Evolutionary conservation across 768 basidiomycete genomes (phyloP), one percentile per base, ranked within the genome.

Genomic region (Phlebiopsis flavidoalba): DNA sequence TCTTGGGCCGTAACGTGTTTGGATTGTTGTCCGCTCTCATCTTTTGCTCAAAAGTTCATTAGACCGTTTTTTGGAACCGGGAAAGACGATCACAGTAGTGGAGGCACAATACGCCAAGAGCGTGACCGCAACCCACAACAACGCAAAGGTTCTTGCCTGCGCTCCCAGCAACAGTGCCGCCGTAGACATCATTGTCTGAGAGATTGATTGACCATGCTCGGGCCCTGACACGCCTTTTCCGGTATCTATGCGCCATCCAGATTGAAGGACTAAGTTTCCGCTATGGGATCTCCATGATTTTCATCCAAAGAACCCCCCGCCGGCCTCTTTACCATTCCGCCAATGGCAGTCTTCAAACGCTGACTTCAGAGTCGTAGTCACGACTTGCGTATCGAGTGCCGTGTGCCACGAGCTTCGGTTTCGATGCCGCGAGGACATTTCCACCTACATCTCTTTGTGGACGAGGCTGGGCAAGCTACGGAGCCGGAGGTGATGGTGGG

Each of bases 401-500:
- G 78, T 86, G 45, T 74, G 77, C 1, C 76, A 77, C 24, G 82
- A n/a, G 81, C 0, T 76, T 87, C 43, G 86, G 87, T 0, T 75
- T 89, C n/a, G n/a, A n/a, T n/a, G 48, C 72, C 78, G 0, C 74
- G 79, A 0, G 87, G 88, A 0, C 83, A 88, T 68, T 90, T 83
- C 68, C 79, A 75, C 8, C 26, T 6, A 31, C 85, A 89, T 61
- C 84, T 90, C 14, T 86, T 89, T 66, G 71, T 87, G 8, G 87
- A 90, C 64, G 87, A 90, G 67, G 87, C 87, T 0, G 87, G 85
- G 0, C 87, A 90, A 65, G 86, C 86, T 1, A 85, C 83, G 0
- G 88, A 90, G 68, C 85, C 87, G 0, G 87, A 89, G 67, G 76
- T 77, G 0, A 84, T 87, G 71, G 77, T 87, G 15, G 71, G 82